Conservation (phyloP, 257 asterid genomes). For the Solanum stenotomum region DNA sequence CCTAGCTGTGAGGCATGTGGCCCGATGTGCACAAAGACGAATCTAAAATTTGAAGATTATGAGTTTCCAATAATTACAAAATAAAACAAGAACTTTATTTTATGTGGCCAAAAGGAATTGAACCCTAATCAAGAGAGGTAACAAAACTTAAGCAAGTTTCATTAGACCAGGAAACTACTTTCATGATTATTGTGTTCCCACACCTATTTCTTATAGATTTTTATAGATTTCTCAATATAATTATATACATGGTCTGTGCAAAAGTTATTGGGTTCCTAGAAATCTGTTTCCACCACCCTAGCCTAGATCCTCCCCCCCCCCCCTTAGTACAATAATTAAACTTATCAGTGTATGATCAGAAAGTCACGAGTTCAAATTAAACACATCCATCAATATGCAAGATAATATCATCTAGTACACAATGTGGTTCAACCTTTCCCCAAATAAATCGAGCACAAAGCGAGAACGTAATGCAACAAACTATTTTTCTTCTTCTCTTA, state of each 20-base stretch:
- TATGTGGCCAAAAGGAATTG: background rate
- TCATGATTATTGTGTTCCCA: background rate
- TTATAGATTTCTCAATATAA: background rate
- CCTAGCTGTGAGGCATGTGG: background rate
- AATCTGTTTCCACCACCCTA: background rate
- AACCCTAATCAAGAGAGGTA: background rate
- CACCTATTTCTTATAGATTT: background rate
- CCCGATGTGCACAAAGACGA: rapidly evolving
- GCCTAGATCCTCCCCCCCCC: too few species aligned
- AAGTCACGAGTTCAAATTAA: background rate
- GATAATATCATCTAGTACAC: background rate
- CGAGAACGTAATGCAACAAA: background rate
- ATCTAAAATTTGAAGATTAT: background rate
- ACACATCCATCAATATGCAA: background rate
- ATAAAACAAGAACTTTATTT: background rate
- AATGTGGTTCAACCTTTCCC: background rate
- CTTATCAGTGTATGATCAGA: background rate
- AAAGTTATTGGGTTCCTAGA: background rate
- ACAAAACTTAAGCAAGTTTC: background rate
- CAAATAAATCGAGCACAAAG: background rate
- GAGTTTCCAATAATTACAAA: rapidly evolving
- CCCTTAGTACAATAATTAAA: background rate
- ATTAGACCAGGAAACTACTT: background rate
- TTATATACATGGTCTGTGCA: background rate
- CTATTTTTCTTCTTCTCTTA: background rate